Conservation (phyloP, 257 asterid species). For the Lycium barbarum region DNA sequence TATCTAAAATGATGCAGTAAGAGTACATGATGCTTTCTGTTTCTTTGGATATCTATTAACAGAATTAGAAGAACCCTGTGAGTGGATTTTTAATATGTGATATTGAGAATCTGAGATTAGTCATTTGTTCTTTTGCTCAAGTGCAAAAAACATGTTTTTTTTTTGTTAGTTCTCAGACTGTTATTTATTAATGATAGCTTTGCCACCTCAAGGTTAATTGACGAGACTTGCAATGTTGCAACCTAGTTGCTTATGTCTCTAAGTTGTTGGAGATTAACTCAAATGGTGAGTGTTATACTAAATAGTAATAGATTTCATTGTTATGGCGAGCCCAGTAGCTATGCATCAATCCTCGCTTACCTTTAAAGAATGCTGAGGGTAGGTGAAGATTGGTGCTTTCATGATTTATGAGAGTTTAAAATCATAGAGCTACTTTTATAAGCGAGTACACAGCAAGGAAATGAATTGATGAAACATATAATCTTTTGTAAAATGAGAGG, state of each 20-base stretch:
- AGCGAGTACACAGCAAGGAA: not conserved
- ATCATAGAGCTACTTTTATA: constrained; percentile 1
- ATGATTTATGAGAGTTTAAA: not conserved
- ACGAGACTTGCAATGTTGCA: not conserved
- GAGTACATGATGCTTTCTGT: not conserved
- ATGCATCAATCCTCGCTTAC: too few species aligned
- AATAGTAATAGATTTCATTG: not conserved
- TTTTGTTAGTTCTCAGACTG: not conserved
- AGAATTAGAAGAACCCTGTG: not conserved
- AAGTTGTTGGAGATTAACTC: not conserved
- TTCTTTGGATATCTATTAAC: not conserved
- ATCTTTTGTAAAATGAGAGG: constrained; percentile 16
- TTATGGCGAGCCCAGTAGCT: not conserved
- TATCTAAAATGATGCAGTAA: not conserved
- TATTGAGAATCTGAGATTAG: not conserved
- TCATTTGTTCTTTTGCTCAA: not conserved
- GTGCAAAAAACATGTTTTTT: not conserved
- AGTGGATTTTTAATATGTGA: constrained; percentile 5
- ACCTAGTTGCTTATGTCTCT: not conserved
- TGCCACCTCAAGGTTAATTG: constrained; percentile 3
- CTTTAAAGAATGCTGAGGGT: not conserved
- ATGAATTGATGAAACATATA: not conserved
- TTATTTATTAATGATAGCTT: not conserved
- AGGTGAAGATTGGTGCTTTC: constrained; percentile 1
- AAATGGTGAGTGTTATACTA: not conserved